A percentile compares a stretch with the other conserved stretches of the same genome.
These are phyloP conservation scores for Echites panduratus DNA, from an alignment of 257 asterid species.

Conservation along the genomic window DNA sequence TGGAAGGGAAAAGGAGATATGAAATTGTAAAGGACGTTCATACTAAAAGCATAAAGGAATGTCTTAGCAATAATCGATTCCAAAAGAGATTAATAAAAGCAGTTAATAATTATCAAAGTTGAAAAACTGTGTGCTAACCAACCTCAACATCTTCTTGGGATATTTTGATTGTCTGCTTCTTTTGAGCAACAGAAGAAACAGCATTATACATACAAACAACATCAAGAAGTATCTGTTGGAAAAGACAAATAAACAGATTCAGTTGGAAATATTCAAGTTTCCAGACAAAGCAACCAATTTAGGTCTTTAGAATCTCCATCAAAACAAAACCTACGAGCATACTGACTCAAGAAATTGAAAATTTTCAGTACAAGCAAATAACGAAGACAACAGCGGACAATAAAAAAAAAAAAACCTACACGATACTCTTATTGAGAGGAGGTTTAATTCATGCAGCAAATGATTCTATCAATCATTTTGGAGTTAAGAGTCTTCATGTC, in stretches of 20 bases:
- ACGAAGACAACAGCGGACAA: not conserved
- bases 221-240: constrained; percentile 69
- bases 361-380: not conserved
- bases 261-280: not conserved
- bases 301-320: not conserved
- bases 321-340: not conserved
- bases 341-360: not conserved
- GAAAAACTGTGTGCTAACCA: constrained; percentile 8
- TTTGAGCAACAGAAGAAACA: constrained; percentile 60
- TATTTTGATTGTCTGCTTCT: constrained; percentile 61
- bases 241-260: constrained; percentile 11
- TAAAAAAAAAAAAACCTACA: not conserved
- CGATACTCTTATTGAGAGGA: not conserved
- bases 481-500: not conserved
- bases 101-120: not conserved
- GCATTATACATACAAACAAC: constrained; percentile 55
- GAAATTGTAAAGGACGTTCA: not conserved
- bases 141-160: constrained; percentile 82
- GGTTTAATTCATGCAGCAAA: not conserved
- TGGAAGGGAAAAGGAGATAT: not conserved
- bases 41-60: not conserved
- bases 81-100: not conserved
- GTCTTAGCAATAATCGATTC: not conserved
- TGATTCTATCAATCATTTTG: not conserved
- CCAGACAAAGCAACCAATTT: not conserved